phyloP scores from a whole-genome alignment of 306 rosid species.

The Vicia villosa region DNA sequence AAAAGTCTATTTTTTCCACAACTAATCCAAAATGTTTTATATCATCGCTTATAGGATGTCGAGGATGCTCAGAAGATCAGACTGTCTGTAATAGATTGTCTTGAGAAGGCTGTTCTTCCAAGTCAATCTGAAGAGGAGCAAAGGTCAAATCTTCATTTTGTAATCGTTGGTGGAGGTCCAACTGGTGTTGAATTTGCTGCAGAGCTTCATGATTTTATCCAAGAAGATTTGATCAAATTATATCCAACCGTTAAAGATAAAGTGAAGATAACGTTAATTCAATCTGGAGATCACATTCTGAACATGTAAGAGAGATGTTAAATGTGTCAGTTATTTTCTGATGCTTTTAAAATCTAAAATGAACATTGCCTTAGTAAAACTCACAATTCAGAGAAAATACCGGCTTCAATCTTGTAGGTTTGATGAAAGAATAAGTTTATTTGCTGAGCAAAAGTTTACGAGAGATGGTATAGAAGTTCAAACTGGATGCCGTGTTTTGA shows the following conservation, averaged over 20 bases:
- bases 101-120: constrained; percentile 89
- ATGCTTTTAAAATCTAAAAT: neutral
- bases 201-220: constrained; percentile 85
- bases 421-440: constrained; percentile 88
- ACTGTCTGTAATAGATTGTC: constrained; percentile 82
- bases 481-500: constrained; percentile 84
- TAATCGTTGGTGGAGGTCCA: constrained; percentile 98
- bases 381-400: constrained; percentile 14
- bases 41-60: constrained; percentile 64
- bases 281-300: constrained; percentile 98
- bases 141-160: constrained; percentile 87
- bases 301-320: constrained; percentile 60
- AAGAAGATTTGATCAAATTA: constrained; percentile 73
- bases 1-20: neutral
- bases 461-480: constrained; percentile 91
- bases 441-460: constrained; percentile 80
- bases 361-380: constrained; percentile 3
- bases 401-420: constrained; percentile 58
- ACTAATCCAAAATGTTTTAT: constrained; percentile 25
- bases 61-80: constrained; percentile 94
- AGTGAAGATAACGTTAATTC: constrained; percentile 83
- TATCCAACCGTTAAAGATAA: constrained; percentile 72
- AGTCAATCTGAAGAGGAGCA: constrained; percentile 71
- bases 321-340: constrained; percentile 21
- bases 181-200: constrained; percentile 99